Conservation (phyloP, 192 early-diverging fungal species). For the Backusella mclennaniae region DNA sequence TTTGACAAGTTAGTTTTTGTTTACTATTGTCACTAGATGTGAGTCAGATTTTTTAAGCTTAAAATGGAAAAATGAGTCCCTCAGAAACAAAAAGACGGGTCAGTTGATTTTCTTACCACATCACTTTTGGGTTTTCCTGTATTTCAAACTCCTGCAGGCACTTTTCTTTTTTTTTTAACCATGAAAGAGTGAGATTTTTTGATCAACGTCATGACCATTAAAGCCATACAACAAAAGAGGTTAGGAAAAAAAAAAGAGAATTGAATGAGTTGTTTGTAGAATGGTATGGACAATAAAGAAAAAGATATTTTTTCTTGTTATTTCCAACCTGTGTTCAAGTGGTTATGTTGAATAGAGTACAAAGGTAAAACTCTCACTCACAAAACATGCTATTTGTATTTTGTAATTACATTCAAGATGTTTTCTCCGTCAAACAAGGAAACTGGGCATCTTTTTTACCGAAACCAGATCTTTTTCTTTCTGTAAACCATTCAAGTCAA, state of each 20-base stretch:
- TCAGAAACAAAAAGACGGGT: neutral
- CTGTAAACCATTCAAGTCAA: no score
- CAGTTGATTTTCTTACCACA: neutral
- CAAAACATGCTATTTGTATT: no score
- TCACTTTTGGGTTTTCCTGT: neutral
- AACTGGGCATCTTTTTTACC: no score
- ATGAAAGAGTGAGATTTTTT: neutral
- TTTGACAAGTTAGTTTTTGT: conserved; percentile 6
- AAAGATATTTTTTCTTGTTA: no score
- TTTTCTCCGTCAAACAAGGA: no score
- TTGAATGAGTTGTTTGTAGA: neutral
- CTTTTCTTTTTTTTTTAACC: neutral
- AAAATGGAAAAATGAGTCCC: neutral
- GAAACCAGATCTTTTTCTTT: no score
- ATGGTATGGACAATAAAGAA: neutral
- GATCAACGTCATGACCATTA: neutral
- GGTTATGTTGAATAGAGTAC: no score
- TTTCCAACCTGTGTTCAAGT: no score
- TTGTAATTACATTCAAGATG: no score
- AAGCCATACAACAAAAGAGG: neutral
- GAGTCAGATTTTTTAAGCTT: neutral
- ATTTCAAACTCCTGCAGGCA: neutral
- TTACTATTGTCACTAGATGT: neutral
- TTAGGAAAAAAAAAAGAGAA: neutral
- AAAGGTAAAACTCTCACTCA: no score